phyloP scores from a whole-genome alignment of 1,139 yeast species.

The Magnusiomyces paraingens region DNA sequence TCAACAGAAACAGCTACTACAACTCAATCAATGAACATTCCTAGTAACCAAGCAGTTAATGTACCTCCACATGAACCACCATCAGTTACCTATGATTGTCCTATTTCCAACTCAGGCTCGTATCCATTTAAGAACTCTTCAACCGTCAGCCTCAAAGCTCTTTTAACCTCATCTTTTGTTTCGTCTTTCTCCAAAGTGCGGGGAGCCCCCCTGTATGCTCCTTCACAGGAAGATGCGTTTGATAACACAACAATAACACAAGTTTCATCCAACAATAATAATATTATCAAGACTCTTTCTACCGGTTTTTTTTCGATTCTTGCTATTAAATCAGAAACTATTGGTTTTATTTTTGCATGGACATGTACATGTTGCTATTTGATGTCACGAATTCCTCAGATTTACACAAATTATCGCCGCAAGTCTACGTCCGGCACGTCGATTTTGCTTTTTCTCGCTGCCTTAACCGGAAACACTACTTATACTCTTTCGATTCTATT shows the following conservation, averaged over 20 bases:
- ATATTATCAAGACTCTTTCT: background rate
- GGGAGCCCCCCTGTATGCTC: conserved; percentile 20
- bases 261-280: background rate
- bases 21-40: conserved; percentile 5
- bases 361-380: conserved; percentile 69
- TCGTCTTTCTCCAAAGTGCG: conserved; percentile 26
- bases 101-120: background rate
- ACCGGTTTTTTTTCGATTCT: conserved; percentile 1
- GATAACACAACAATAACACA: conserved; percentile 14
- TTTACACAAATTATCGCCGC: conserved; percentile 63
- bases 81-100: background rate
- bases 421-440: conserved; percentile 83
- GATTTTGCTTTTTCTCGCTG: conserved; percentile 69
- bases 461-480: conserved; percentile 72
- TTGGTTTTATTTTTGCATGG: conserved; percentile 71
- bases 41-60: background rate
- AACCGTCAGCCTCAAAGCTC: conserved; percentile 16
- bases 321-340: conserved; percentile 14
- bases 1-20: background rate
- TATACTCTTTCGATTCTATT: conserved; percentile 66
- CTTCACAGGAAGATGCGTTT: conserved; percentile 23
- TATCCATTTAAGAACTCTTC: conserved; percentile 7
- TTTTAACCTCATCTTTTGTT: conserved; percentile 27
- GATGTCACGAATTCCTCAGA: conserved; percentile 78
- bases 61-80: background rate